Percentiles rank a stretch among this genome's conserved stretches.
Evolutionary conservation across 2,329 filamentous ascomycete species (phyloP).

Genomic region (Ophiostoma sp.): DNA sequence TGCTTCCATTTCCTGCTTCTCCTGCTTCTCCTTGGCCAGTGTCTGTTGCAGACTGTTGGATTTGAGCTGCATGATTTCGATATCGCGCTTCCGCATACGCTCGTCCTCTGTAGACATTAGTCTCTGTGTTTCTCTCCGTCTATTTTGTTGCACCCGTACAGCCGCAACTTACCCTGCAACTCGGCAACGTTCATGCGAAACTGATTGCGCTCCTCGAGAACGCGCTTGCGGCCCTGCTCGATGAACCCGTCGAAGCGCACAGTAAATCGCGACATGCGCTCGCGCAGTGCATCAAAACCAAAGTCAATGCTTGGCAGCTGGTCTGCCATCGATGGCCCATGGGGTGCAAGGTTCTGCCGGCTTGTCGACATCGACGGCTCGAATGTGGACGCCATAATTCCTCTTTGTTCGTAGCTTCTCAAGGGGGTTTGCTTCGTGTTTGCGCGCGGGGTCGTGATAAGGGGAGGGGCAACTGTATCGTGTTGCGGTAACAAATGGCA

Average conservation of each 20-base stretch:
- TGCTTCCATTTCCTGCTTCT: conserved; percentile 67
- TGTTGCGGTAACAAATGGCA: background rate
- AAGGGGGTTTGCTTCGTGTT: background rate
- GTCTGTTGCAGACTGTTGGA: conserved; percentile 65
- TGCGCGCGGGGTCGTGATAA: background rate
- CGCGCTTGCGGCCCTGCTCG: conserved; percentile 79
- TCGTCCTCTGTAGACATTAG: conserved; percentile 64
- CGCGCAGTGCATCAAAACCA: conserved; percentile 90
- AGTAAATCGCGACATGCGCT: conserved; percentile 91
- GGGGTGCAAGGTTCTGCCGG: conserved; percentile 50
- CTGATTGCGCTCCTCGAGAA: conserved; percentile 88
- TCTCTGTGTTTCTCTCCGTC: conserved; percentile 10
- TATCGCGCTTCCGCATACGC: conserved; percentile 79
- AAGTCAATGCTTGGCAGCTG: conserved; percentile 87
- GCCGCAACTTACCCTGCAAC: conserved; percentile 62
- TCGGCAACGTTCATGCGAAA: conserved; percentile 89
- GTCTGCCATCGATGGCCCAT: conserved; percentile 60
- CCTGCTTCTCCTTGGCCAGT: conserved; percentile 69
- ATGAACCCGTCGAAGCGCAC: conserved; percentile 89
- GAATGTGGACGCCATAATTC: background rate
- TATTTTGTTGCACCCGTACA: too few relatives aligned
- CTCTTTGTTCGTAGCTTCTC: background rate
- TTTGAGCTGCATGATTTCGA: conserved; percentile 73
- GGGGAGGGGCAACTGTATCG: background rate
- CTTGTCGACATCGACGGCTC: conserved; percentile 59